These are phyloP conservation scores for Oryza nivara DNA, from an alignment of 176 grass and related monocot genomes.

Conservation along the genomic window DNA sequence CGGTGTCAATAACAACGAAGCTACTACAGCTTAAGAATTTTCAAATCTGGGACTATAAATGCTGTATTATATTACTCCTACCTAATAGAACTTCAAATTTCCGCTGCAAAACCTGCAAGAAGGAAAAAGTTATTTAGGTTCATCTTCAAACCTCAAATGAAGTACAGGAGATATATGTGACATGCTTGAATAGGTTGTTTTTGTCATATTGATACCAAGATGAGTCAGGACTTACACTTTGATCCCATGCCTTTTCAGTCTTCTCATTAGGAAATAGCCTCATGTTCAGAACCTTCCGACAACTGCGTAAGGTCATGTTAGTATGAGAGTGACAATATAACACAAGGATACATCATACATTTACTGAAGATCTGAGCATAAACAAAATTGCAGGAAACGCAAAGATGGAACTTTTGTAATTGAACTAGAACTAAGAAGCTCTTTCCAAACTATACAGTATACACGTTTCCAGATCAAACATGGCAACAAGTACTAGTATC, in stretches of 20 bases:
- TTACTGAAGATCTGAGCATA: not conserved
- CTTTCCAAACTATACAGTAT: not conserved
- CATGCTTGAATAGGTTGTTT: constrained; percentile 14
- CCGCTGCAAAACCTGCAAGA: constrained; percentile 75
- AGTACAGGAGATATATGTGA: not conserved
- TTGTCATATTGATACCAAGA: constrained; percentile 1
- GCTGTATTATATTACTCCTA: constrained; percentile 37
- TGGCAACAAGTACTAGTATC: not conserved
- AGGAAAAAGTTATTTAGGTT: constrained; percentile 19
- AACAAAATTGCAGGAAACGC: not conserved
- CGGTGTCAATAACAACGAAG: constrained; percentile 6
- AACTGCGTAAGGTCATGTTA: constrained; percentile 52
- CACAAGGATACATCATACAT: not conserved
- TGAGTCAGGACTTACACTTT: constrained; percentile 61
- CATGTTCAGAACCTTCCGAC: constrained; percentile 89
- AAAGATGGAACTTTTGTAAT: too few relatives aligned
- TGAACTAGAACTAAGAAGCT: not conserved
- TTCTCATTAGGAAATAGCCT: constrained; percentile 86
- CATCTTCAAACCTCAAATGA: constrained; percentile 13
- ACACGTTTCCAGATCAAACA: not conserved
- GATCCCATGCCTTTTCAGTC: constrained; percentile 88
- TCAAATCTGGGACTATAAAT: not conserved
- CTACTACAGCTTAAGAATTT: not conserved
- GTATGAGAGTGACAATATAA: constrained; percentile 1
- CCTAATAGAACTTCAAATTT: constrained; percentile 76